phyloP scores from a whole-genome alignment of 192 early-diverging fungal species.

The Gamsiella multidivaricata region DNA sequence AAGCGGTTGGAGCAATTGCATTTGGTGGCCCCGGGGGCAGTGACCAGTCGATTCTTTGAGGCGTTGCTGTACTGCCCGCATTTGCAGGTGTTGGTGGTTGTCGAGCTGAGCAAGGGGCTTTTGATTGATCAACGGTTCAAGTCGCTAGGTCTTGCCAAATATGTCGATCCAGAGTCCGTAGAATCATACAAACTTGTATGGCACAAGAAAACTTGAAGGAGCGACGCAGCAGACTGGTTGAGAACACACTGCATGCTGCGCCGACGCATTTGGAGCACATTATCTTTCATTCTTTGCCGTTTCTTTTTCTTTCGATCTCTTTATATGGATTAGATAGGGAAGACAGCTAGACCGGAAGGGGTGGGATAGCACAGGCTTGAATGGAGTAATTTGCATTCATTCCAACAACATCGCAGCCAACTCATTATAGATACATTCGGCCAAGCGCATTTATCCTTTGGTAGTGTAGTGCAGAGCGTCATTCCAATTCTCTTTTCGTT shows the following conservation, averaged over 20 bases:
- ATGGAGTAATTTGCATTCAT: not conserved
- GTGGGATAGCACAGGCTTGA: not conserved
- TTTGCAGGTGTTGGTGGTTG: conserved; percentile 45
- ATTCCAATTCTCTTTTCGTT: not conserved
- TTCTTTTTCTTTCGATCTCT: no score
- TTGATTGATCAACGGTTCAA: conserved; percentile 53
- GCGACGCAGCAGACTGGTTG: not conserved
- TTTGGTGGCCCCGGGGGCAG: conserved; percentile 41
- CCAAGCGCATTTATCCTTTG: conserved; percentile 14
- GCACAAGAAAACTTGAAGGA: conserved; percentile 47
- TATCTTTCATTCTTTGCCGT: no score
- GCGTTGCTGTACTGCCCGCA: conserved; percentile 40
- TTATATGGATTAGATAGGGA: no score
- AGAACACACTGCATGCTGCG: no score
- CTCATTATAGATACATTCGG: conserved; percentile 5
- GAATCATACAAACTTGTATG: conserved; percentile 49
- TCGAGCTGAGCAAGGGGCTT: conserved; percentile 43
- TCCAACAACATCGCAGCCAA: not conserved
- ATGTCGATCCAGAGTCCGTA: conserved; percentile 40
- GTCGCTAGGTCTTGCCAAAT: conserved; percentile 41
- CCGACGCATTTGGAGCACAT: no score
- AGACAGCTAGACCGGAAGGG: no score
- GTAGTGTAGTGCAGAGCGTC: conserved; percentile 21
- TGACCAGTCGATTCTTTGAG: conserved; percentile 46
- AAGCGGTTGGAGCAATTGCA: conserved; percentile 47